Base-by-base conservation (phyloP, 106 monocot species). In the Apostasia ramifera region DNA sequence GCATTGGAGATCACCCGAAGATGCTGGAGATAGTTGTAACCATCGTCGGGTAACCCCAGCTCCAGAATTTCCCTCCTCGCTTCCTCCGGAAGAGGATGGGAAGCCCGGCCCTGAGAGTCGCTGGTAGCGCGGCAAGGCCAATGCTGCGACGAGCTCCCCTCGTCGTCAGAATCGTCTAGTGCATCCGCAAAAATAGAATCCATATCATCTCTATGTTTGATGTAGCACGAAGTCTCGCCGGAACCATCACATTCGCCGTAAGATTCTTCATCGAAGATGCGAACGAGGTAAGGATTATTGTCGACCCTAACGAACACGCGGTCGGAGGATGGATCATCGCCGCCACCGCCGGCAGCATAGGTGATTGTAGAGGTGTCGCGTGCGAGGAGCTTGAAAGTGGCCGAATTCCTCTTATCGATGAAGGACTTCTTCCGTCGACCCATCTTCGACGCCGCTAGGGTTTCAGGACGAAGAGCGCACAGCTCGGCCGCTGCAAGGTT, bases 261-360 rank as follows among this genome's bases (percentile, higher is more conserved):
- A 3, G 42, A 73, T 1, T 71, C 74, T 43, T 77, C 75, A 5
- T 80, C 78, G 57, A 80, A 61, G 12, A 59, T 72, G 66, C 66
- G 82, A 61, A 69, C 48, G 75, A 70, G 54, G 69, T 70, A 78
- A 63, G 74, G 37, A 74, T 92, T 91, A 82, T 73, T 82, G 84
- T 97, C 95, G 55, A 92, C 86, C 57, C 95, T 78, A 63, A 95
- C 86, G 73, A 95, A 95, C 63, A 91, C 86, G 51, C 92, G 92
- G 58, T 86, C 92, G 63, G 71, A 37, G 47, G 50, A 7, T 40
- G 61, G 50, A 43, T 47, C 52, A 57, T 55, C 55, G 44, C 59
- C 59, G 54, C 3, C 51, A 55, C 41, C 64, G 54, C 3, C 51
- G 60, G 43, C 64, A 55, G 6, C 41, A 59, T 26, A 7, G 38